These are phyloP conservation scores for Salix purpurea DNA, from an alignment of 345 rosid genomes.

Conservation along the genomic window DNA sequence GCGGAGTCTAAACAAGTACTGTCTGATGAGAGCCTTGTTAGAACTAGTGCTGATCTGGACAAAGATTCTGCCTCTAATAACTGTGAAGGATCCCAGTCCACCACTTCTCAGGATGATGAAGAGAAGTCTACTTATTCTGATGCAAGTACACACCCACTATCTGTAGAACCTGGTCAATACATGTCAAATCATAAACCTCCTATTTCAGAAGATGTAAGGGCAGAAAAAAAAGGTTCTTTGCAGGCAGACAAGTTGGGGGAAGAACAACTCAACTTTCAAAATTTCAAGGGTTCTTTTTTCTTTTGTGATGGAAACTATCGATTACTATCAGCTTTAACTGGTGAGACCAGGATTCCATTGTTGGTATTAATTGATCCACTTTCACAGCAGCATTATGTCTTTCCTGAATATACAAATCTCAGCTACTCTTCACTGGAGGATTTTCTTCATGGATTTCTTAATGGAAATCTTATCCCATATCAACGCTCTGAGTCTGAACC, in stretches of 20 bases:
- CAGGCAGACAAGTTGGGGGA: conserved; percentile 33
- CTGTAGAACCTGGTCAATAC: conserved; percentile 30
- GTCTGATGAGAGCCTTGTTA: conserved; percentile 33
- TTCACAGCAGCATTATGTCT: conserved; percentile 53
- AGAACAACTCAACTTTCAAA: conserved; percentile 32
- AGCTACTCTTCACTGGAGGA: conserved; percentile 42
- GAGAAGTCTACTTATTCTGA: conserved; percentile 27
- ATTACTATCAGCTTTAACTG: conserved; percentile 60
- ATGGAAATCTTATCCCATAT: conserved; percentile 63
- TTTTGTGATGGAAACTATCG: conserved; percentile 72
- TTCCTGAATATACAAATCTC: conserved; percentile 32
- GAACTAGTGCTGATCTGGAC: conserved; percentile 20
- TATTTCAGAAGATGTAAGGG: conserved; percentile 20
- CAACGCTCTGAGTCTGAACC: conserved; percentile 46
- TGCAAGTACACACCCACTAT: conserved; percentile 24
- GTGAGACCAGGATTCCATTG: conserved; percentile 66
- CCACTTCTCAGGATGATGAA: conserved; percentile 29
- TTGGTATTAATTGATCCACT: conserved; percentile 65
- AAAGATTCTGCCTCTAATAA: conserved; percentile 33
- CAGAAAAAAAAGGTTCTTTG: conserved; percentile 26
- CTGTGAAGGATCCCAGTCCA: conserved; percentile 22
- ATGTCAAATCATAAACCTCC: conserved; percentile 21
- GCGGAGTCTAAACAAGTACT: conserved; percentile 38
- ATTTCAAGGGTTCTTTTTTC: conserved; percentile 61
- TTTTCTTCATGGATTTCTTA: conserved; percentile 56